Base-by-base conservation (phyloP, 75 land plant species). In the Chamaecyparis obtusa region DNA sequence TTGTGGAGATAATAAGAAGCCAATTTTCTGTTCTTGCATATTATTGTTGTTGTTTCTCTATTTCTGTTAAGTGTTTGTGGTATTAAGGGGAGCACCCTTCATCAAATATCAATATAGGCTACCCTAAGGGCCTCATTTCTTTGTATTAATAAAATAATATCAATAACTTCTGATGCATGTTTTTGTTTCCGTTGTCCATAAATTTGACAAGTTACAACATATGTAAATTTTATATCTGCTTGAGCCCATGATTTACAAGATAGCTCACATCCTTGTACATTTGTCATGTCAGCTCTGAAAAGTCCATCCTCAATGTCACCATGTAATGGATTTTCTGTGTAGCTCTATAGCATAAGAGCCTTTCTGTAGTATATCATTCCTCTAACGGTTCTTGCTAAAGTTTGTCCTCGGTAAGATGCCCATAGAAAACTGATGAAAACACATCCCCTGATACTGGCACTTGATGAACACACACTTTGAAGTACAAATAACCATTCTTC, bases 281-380 rank as follows among this genome's bases (percentile, higher is more conserved):
- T 85, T n/a, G 87, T 55, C 39, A 80, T 44, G 83, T 77, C 87
- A 14, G 60, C 71, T 75, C 84, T 89, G 39, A 91, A 85, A 86
- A 78, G 51, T 15, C 91, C 94, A 90, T 89, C 91, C 79, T 91
- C 96, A 83, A 89, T 48, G 54, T 85, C 94, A 88, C 90, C 87
- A 5, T 88, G 44, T 32, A 84, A 21, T 87, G 92, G 87, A 67
- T 49, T 90, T 86, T 98, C 99, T 55, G 92, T 56, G 56, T 85
- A 91, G 76, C 95, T 94, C 85, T 98, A 98, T 10, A 98, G 86
- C 88, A 98, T 93, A 19, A 98, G 90, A 17, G 99, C 98, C 83
- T 93, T 95, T 90, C 96, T 96, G 57, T 98, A 98, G 85, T 98
- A 98, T 98, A 98, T 98, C 99, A 98, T 98, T 57, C 99, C 99